Percentiles rank a stretch among this genome's conserved stretches.
These are phyloP conservation scores for Plasmodium gonderi DNA, from an alignment of 169 alveolate species.

Conservation along the genomic window DNA sequence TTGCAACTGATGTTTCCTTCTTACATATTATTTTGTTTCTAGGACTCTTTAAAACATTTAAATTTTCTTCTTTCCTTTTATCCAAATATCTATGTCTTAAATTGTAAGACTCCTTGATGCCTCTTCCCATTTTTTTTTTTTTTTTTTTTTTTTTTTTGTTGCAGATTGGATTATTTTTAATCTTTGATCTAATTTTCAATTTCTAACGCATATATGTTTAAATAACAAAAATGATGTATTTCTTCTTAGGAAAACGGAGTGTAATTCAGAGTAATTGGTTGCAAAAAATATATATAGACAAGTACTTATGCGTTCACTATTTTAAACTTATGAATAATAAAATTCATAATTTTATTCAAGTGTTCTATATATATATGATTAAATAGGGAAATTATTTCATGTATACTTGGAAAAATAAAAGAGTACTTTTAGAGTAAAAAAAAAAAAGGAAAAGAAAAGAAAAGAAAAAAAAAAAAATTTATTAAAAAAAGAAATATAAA, in stretches of 20 bases:
- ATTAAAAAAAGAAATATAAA: neutral
- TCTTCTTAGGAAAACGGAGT: neutral
- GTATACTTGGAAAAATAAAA: neutral
- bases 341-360: conserved; percentile 10
- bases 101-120: conserved; percentile 1
- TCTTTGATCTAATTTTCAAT: neutral
- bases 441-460: neutral
- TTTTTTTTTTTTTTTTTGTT: neutral
- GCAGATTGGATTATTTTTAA: neutral
- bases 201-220: neutral
- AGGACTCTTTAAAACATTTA: neutral
- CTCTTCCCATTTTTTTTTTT: conserved; percentile 21
- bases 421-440: neutral
- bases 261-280: neutral
- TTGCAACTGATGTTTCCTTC: neutral
- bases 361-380: neutral
- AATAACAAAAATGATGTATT: neutral
- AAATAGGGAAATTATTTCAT: neutral
- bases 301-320: neutral
- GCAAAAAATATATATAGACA: neutral
- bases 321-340: neutral
- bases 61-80: conserved; percentile 11
- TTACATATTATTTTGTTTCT: conserved; percentile 23
- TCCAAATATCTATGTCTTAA: conserved; percentile 7
- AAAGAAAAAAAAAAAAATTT: neutral